These are phyloP conservation scores for Penicillium tannophilum DNA, from an alignment of 495 filamentous ascomycete genomes.

Conservation along the genomic window DNA sequence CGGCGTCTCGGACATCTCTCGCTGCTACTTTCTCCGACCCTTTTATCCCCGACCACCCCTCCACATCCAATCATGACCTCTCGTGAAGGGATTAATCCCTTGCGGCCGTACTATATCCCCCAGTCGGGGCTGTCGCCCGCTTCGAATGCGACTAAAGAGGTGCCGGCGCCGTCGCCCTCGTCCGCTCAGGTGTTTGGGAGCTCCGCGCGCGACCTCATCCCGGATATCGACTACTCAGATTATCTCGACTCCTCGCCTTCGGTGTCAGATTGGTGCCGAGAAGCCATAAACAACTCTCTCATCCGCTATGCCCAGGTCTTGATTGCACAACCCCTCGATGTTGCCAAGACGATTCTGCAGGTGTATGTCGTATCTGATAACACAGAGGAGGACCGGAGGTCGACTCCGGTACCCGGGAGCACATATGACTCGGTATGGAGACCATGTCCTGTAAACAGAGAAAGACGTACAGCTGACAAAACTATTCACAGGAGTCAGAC, in stretches of 20 bases:
- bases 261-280: constrained; percentile 68
- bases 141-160: constrained; percentile 40
- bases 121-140: constrained; percentile 54
- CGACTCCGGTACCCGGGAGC: constrained; percentile 30
- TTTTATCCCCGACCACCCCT: constrained; percentile 19
- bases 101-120: constrained; percentile 93
- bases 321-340: constrained; percentile 93
- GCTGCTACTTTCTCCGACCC: constrained; percentile 24
- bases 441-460: constrained; percentile 7
- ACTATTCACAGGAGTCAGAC: constrained; percentile 32
- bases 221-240: constrained; percentile 86
- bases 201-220: constrained; percentile 80
- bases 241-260: constrained; percentile 80
- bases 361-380: constrained; percentile 58
- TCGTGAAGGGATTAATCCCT: constrained; percentile 75
- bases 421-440: constrained; percentile 41
- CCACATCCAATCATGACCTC: constrained; percentile 40
- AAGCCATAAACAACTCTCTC: constrained; percentile 74
- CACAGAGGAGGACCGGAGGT: constrained; percentile 34
- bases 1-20: constrained; percentile 23
- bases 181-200: constrained; percentile 58
- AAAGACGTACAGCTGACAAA: constrained; percentile 15
- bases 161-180: constrained; percentile 41
- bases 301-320: constrained; percentile 84
- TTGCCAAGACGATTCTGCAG: constrained; percentile 91